Evolutionary conservation across 306 rosid species (phyloP), one percentile per base, ranked within the genome.

Genomic region (Dryas drummondii): DNA sequence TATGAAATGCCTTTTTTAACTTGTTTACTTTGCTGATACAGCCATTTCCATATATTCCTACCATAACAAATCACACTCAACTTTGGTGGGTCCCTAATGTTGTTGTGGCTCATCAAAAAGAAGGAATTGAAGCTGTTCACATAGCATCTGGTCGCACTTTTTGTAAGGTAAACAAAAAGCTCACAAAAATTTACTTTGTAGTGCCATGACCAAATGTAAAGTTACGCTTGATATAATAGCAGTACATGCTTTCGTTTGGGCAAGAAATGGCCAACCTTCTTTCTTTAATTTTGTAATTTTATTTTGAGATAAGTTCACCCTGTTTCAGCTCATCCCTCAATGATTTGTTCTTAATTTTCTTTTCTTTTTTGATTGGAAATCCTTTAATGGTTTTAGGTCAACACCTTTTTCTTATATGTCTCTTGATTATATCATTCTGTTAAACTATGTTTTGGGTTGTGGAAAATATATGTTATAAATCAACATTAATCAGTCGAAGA

Each of bases 51-150:
- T 96, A 89, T 78, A 83, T 90, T 82, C 99, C 99, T 62, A 96
- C 99, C 70, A 92, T 96, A 79, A 96, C 99, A 76, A 96, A 92
- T 91, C 87, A 96, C 91, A 96, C 99, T 72, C 87, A 89, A 68
- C 88, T 96, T 63, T 96, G 99, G 99, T 96, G 99, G 99, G 93
- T 96, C 79, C 98, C 98, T 37, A 96, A 96, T 85, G 99, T 92
- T 15, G 91, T 92, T 16, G 99, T 96, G 81, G 98, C 93, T 82
- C 99, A 92, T 90, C 91, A 78, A 73, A 92, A 92, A 81, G 99
- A 96, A 83, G 99, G 98, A 70, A 90, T 96, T 78, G 98, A 92
- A 89, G 99, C 89, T 66, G 74, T 92, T 81, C 99, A 92, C 87
- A 71, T 96, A 77, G 97, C 99, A 71, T 74, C 98, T n/a, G 99